Evolutionary conservation across 331 rosid genomes (phyloP), one percentile per base, ranked within the genome.

Genomic region (Pyrus hybrid): DNA sequence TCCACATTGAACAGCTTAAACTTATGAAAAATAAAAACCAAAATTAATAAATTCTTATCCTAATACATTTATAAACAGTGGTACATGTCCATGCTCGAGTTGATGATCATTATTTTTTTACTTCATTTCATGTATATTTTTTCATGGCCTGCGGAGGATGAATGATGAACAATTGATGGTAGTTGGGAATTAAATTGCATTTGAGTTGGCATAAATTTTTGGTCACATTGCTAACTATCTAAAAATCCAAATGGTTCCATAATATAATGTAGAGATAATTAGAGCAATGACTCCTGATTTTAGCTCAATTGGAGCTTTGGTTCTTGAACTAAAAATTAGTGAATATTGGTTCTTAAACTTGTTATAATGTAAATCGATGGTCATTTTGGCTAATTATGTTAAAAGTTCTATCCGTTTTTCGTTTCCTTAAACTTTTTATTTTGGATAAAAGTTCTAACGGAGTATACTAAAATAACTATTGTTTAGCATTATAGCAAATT

Each of bases 131-230:
- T 43, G 49, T 43, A 43, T 43, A 12, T 43, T 28, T 63, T 28
- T 28, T 7, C 67, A 63, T 28, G 33, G 22, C 37, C 67, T 13
- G 17, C 14, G 23, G 41, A 63, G 67, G 37, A 63, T 28, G 67
- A 62, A 10, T 13, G 21, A 28, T 26, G 60, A n/a, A 54, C 22
- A 17, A 13, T 72, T n/a, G 18, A 33, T 49, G 68, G 68, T 37
- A 26, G 68, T 58, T 72, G 57, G n/a, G 76, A 23, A 58, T 73
- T 23, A 60, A 41, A 56, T 57, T 60, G 68, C 43, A 61, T 73
- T 60, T 73, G 71, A 73, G 26, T 17, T 60, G 68, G 77, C 58
- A 20, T 60, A 4, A 37, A 61, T 60, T 49, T 72, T 57, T 23
- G 17, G 18, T 23, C 66, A 21, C 64, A 30, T 71, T 28, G 67